Percentiles rank a stretch among this genome's conserved stretches.
Evolutionary conservation across 2,329 filamentous ascomycete species (phyloP).

Genomic region (Diaporthe aspalathi): DNA sequence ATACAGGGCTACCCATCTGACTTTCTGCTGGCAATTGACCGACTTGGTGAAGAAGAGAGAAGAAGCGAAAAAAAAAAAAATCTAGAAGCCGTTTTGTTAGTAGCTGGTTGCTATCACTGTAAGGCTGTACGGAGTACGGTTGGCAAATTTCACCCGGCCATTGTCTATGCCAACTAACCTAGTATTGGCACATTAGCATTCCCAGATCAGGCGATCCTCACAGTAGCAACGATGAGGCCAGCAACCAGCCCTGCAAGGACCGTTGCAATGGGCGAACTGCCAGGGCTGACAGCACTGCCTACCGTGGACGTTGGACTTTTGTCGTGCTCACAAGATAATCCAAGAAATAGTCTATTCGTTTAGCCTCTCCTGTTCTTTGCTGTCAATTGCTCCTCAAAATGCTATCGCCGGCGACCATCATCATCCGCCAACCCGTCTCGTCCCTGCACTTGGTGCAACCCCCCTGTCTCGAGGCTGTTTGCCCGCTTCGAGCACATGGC

Average conservation of each 20-base stretch:
- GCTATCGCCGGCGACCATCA: conserved; percentile 22
- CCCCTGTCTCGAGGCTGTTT: conserved; percentile 4
- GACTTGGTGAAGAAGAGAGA: conserved; percentile 14
- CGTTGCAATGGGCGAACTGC: not conserved
- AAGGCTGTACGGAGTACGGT: no score
- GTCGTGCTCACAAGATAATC: not conserved
- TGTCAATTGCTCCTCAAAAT: not conserved
- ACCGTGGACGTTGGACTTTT: no score
- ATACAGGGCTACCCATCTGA: conserved; percentile 31
- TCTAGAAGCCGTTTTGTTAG: conserved; percentile 18
- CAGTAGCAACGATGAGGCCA: conserved; percentile 1
- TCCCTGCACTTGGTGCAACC: conserved; percentile 13
- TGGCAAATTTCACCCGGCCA: not conserved
- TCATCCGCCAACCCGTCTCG: not conserved
- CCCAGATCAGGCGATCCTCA: not conserved
- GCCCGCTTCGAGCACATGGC: conserved; percentile 15
- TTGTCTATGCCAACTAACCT: not conserved
- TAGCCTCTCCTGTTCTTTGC: no score
- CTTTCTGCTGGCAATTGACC: conserved; percentile 27
- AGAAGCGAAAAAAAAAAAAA: not conserved
- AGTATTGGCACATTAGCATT: not conserved
- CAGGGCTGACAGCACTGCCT: not conserved
- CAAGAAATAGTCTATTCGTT: not conserved
- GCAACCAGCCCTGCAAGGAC: not conserved
- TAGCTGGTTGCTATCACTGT: conserved; percentile 20